Evolutionary conservation across 108 stramenopile genomes (phyloP).

Genomic region (Nitzschia putrida): DNA sequence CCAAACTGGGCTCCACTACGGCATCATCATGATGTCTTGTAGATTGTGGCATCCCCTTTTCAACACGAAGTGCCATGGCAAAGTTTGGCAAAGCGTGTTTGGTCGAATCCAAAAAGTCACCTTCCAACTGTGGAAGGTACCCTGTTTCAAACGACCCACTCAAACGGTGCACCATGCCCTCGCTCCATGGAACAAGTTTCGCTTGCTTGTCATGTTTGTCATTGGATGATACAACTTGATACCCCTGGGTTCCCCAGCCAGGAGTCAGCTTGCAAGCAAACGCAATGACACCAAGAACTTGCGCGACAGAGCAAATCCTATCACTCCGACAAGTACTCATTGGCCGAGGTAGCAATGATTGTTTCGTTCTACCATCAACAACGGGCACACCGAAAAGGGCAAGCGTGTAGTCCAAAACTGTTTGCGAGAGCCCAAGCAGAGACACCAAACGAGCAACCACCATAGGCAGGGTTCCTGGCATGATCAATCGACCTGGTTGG

Average conservation of each 20-base stretch:
- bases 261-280: background rate
- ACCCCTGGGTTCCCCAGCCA: background rate
- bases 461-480: conserved; percentile 40
- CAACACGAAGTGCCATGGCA: too few relatives aligned
- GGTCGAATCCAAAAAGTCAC: background rate
- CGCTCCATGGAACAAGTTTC: too few relatives aligned
- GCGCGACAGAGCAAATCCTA: background rate
- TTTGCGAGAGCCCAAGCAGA: conserved; percentile 58
- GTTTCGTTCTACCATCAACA: background rate
- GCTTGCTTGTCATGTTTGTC: too few relatives aligned
- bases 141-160: too few relatives aligned
- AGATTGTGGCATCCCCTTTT: too few relatives aligned
- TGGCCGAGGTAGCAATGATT: conserved; percentile 36
- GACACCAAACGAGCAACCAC: conserved; percentile 46
- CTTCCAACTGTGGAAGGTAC: background rate
- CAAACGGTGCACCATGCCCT: too few relatives aligned
- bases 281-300: background rate
- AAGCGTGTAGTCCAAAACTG: conserved; percentile 51
- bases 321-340: conserved; percentile 3
- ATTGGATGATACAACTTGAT: background rate
- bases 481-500: conserved; percentile 30
- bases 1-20: too few relatives aligned
- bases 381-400: conserved; percentile 46
- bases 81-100: too few relatives aligned
- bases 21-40: too few relatives aligned